Base-by-base conservation (phyloP, 2,329 filamentous ascomycete genomes). In the Tolypocladium album region DNA sequence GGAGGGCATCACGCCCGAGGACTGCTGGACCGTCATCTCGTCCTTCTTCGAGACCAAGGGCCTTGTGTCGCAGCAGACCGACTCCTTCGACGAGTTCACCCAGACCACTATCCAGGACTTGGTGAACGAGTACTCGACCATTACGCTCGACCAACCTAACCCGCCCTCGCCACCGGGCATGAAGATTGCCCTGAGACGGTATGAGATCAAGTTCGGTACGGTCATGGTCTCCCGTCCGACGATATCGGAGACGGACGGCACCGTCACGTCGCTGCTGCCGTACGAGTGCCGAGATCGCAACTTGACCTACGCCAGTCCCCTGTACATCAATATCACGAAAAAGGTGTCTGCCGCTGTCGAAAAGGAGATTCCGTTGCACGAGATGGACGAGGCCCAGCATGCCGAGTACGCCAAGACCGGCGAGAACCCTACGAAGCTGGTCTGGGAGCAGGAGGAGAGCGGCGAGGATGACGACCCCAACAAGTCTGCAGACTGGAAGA, bases 71-170 rank as follows among this genome's bases (percentile, higher is more conserved):
- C 93, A 99, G 76, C 94, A 99, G 79, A 87, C 97, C 64, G 93
- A 97, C 73, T 99, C 95, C 0, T 99, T 96, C 76, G 92, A 99
- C 76, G 92, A 97, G 72, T 99, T 99, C 70, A 92, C 94, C 60
- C 87, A 88, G 62, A 92, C 90, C 27, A 97, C 92, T 0, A 93
- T 99, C 76, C 92, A 97, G 71, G 90, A 96, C 68, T 85, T 99
- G 62, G 89, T 99, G 61, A 88, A 92, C 69, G 94, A 97, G 74
- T 93, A 96, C 72, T 90, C 90, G 47, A 86, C 88, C 65, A 88
- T 97, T 63, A 92, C 90, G n/a, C 85, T 99, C 65, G 94, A 99
- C 71, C 91, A 97, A 74, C 93, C 92, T 63, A 88, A 92, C 64
- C 89, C 92, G 5, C 87, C 88, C 39, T 83, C 85, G 61, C 82